Evolutionary conservation across 495 filamentous ascomycete genomes (phyloP), one percentile per base, ranked within the genome.

Genomic region (Alectoria sarmentosa): DNA sequence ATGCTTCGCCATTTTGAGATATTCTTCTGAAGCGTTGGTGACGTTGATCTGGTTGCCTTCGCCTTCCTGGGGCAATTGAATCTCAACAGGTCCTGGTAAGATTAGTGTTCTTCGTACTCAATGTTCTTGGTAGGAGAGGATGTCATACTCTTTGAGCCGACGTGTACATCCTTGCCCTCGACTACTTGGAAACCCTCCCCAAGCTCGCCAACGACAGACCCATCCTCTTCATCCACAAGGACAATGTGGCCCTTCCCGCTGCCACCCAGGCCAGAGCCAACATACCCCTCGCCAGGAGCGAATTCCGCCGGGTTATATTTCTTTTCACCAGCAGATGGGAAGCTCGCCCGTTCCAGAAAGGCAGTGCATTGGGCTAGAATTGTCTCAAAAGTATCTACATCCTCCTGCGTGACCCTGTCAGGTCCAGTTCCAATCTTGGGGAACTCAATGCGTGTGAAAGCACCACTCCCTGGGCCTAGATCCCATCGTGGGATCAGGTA

Each of bases 401-500:
- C 92, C 70, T 97, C 92, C 75, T 97, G 92, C 4, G 88, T 84
- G 34, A 87, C 86, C 61, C 83, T 84, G 41, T 82, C 79, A 0
- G 80, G 75, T 1, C 81, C 82, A 58, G 78, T 80, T 15, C 90
- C 90, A 14, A 90, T 79, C 7, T 80, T 72, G 3, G 92, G 92
- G 66, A 97, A 96, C 73, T 95, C 88, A 68, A 97, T 90, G 38
- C 90, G 82, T 37, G 92, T 96, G 70, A 97, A 97, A 13, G 91
- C 90, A 64, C 90, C 91, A 66, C 84, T 87, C 32, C 93, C 90
- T 5, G 88, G 89, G 21, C 90, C 91, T 28, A 96, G 76, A 69
- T 96, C 92, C 92, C 91, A 96, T 65, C 92, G 86, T 11, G 92
- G 92, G 64, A 97, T 95, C 42, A 97, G 79, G 73, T 97, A 97